Percentiles rank a stretch among this genome's conserved stretches.
phyloP scores from a whole-genome alignment of 108 stramenopile species.

The Seminavis robusta region DNA sequence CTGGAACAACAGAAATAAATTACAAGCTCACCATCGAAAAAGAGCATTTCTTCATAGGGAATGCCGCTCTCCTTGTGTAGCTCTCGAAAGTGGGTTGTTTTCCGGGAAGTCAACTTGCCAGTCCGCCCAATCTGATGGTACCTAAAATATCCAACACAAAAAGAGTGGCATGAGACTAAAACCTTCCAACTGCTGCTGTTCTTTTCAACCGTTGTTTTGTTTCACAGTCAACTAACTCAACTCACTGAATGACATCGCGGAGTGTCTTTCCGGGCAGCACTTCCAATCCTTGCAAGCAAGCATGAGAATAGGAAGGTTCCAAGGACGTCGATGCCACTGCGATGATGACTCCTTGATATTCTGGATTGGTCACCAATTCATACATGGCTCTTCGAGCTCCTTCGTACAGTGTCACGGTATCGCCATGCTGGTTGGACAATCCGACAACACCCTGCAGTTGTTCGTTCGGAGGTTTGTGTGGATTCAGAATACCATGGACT shows the following conservation, averaged over 20 bases:
- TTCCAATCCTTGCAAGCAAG: slow-evolving; percentile 52
- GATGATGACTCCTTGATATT: slow-evolving; percentile 30
- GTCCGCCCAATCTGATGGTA: slow-evolving; percentile 56
- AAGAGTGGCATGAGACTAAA: too few species aligned
- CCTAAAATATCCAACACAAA: too few species aligned
- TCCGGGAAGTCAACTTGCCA: slow-evolving; percentile 43
- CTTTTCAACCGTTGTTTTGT: too few species aligned
- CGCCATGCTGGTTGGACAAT: slow-evolving; percentile 11
- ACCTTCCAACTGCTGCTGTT: too few species aligned
- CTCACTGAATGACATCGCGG: slow-evolving; percentile 39
- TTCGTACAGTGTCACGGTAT: slow-evolving; percentile 37
- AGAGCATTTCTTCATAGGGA: slow-evolving; percentile 56
- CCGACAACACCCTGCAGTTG: slow-evolving; percentile 36
- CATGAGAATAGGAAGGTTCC: slow-evolving; percentile 56
- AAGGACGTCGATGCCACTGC: slow-evolving; percentile 56
- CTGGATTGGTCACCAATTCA: slow-evolving; percentile 47
- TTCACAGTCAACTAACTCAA: too few species aligned
- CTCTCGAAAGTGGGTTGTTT: slow-evolving; percentile 53
- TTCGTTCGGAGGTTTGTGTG: too few species aligned
- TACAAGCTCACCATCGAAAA: slow-evolving; percentile 43
- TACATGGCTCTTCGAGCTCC: slow-evolving; percentile 40
- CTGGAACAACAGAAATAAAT: neutral
- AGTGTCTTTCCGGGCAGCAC: slow-evolving; percentile 46
- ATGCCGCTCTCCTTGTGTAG: slow-evolving; percentile 51
- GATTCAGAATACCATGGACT: slow-evolving; percentile 43